Percentiles rank a stretch among this genome's conserved stretches.
These are phyloP conservation scores for Gleditsia sinensis DNA, from an alignment of 306 rosid genomes.

Conservation along the genomic window DNA sequence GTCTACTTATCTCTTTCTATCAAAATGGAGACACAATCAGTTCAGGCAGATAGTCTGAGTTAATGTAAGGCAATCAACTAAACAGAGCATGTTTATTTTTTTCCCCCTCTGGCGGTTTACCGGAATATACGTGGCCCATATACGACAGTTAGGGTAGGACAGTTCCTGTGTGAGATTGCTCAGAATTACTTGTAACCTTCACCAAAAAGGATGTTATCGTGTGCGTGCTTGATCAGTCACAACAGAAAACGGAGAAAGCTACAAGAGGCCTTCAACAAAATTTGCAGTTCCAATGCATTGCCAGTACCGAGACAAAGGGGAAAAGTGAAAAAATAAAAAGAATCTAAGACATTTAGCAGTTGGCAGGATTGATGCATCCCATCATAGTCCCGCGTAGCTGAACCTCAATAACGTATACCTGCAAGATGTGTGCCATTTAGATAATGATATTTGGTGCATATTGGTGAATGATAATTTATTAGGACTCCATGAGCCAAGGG, in stretches of 20 bases:
- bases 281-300: slow-evolving; percentile 51
- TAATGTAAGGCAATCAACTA: slow-evolving; percentile 8
- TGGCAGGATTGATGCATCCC: slow-evolving; percentile 42
- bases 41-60: slow-evolving; percentile 35
- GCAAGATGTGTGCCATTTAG: slow-evolving; percentile 31
- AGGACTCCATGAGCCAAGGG: not conserved
- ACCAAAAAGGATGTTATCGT: slow-evolving; percentile 40
- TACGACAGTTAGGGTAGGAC: slow-evolving; percentile 23
- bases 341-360: slow-evolving; percentile 21
- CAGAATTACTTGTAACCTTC: slow-evolving; percentile 31
- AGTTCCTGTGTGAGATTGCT: slow-evolving; percentile 38
- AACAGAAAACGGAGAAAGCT: slow-evolving; percentile 30
- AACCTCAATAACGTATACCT: slow-evolving; percentile 47
- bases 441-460: slow-evolving; percentile 21
- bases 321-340: not conserved
- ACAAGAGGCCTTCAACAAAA: slow-evolving; percentile 25
- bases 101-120: slow-evolving; percentile 12
- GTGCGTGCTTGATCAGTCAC: slow-evolving; percentile 49
- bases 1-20: slow-evolving; percentile 31
- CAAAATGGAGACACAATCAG: slow-evolving; percentile 50
- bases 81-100: slow-evolving; percentile 40
- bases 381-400: slow-evolving; percentile 22
- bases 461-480: slow-evolving; percentile 25
- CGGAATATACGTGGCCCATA: slow-evolving; percentile 37
- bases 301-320: slow-evolving; percentile 15